Percentiles rank a stretch among this genome's conserved stretches.
These are phyloP conservation scores for Zasmidium cellare DNA, from an alignment of 2,329 filamentous ascomycete genomes.

Conservation along the genomic window DNA sequence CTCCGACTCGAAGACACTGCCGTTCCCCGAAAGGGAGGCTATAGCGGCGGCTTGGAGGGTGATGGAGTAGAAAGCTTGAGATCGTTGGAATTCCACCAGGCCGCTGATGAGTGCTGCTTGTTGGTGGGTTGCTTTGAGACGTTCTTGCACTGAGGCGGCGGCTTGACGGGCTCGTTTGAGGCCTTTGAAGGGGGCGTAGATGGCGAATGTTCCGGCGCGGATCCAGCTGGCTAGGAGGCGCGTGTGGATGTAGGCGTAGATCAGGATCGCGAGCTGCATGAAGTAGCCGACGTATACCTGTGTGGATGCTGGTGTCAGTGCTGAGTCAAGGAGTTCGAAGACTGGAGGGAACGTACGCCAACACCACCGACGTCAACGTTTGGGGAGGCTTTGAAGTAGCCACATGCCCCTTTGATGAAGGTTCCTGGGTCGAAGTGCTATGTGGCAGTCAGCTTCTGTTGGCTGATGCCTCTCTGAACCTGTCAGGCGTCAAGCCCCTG, in stretches of 20 bases:
- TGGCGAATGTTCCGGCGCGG: not conserved
- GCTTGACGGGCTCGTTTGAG: not conserved
- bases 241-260: constrained; percentile 12
- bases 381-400: constrained; percentile 5
- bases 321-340: not conserved
- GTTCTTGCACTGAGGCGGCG: not conserved
- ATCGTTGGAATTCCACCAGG: constrained; percentile 16
- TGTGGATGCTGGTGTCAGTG: too few species aligned
- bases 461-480: not conserved
- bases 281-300: constrained; percentile 14
- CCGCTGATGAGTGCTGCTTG: constrained; percentile 12
- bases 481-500: too few species aligned
- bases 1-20: constrained; percentile 8
- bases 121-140: constrained; percentile 8
- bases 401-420: constrained; percentile 8
- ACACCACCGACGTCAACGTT: constrained; percentile 13
- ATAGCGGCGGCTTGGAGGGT: constrained; percentile 15
- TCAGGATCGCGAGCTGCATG: constrained; percentile 15
- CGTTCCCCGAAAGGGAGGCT: constrained; percentile 7
- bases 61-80: constrained; percentile 15
- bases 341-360: not conserved
- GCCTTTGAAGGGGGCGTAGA: not conserved
- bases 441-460: not conserved
- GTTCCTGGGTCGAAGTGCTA: not conserved
- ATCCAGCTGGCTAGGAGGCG: constrained; percentile 11